phyloP scores from a whole-genome alignment of 1,284 basidiomycete species.

The Mycena citricolor region DNA sequence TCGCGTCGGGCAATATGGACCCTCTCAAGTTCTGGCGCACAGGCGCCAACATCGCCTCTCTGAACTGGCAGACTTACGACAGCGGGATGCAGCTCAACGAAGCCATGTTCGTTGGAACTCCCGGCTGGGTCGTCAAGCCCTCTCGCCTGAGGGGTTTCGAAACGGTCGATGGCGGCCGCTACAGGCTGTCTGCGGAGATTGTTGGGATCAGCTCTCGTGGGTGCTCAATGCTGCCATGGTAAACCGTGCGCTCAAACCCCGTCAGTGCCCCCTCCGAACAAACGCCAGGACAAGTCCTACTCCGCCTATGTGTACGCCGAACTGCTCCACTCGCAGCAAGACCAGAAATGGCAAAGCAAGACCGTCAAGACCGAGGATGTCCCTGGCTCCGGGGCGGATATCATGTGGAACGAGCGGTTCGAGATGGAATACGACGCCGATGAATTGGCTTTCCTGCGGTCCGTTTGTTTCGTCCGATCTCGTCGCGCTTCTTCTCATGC shows the following conservation, averaged over 20 bases:
- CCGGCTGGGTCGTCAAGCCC: slow-evolving; percentile 59
- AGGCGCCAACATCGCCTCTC: slow-evolving; percentile 59
- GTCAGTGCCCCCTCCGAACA: slow-evolving; percentile 44
- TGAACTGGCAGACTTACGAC: slow-evolving; percentile 67
- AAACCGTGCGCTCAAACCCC: background rate
- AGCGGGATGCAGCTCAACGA: slow-evolving; percentile 57
- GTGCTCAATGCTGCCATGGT: slow-evolving; percentile 25
- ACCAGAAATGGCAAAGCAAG: slow-evolving; percentile 43
- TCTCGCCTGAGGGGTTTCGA: slow-evolving; percentile 29
- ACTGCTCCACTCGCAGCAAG: slow-evolving; percentile 38
- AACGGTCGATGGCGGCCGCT: slow-evolving; percentile 18
- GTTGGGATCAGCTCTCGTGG: slow-evolving; percentile 49
- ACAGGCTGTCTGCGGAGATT: slow-evolving; percentile 37
- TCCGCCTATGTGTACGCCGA: slow-evolving; percentile 42
- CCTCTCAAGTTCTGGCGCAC: slow-evolving; percentile 56
- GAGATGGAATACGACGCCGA: slow-evolving; percentile 51
- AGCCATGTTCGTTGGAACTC: slow-evolving; percentile 59
- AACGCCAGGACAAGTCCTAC: slow-evolving; percentile 34
- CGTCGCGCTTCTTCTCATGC: background rate
- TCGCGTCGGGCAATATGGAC: slow-evolving; percentile 53
- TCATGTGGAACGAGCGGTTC: slow-evolving; percentile 46
- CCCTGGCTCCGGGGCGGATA: slow-evolving; percentile 37
- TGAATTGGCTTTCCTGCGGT: slow-evolving; percentile 53
- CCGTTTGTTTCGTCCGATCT: slow-evolving; percentile 16
- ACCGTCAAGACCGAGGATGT: slow-evolving; percentile 35